These are phyloP conservation scores for Fusarium caatingaense DNA, from an alignment of 2,329 filamentous ascomycete genomes.

Conservation along the genomic window DNA sequence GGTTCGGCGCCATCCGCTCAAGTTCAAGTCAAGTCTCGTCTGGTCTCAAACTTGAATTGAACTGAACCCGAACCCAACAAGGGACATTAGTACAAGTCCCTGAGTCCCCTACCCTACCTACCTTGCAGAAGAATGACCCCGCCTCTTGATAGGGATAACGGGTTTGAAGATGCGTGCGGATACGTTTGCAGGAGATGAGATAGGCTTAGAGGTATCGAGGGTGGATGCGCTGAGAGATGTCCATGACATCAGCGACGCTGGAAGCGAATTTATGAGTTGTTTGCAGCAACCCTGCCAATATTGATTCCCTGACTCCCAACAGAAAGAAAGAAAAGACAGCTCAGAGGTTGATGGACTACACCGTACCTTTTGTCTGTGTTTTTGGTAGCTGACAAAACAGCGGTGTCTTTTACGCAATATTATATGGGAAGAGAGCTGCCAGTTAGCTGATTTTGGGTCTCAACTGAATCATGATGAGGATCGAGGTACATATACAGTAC, in stretches of 20 bases:
- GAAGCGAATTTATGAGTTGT: slow-evolving; percentile 10
- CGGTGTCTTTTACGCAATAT: slow-evolving; percentile 35
- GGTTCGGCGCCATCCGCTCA: slow-evolving; percentile 26
- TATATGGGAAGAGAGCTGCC: neutral
- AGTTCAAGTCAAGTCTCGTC: slow-evolving; percentile 1
- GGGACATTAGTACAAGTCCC: neutral
- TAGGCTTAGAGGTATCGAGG: slow-evolving; percentile 11
- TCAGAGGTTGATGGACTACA: slow-evolving; percentile 14
- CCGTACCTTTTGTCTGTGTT: neutral
- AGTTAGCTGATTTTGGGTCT: slow-evolving; percentile 13
- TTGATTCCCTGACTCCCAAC: slow-evolving; percentile 2
- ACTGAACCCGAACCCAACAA: neutral
- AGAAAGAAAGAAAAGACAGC: neutral
- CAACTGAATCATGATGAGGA: slow-evolving; percentile 34
- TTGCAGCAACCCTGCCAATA: slow-evolving; percentile 8
- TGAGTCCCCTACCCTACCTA: neutral
- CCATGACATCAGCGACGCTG: slow-evolving; percentile 25
- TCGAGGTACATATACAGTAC: neutral
- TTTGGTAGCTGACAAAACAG: slow-evolving; percentile 20
- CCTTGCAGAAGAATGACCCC: slow-evolving; percentile 17
- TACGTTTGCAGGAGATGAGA: slow-evolving; percentile 27
- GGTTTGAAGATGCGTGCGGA: slow-evolving; percentile 12
- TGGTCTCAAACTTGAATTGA: neutral
- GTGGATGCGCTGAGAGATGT: slow-evolving; percentile 24
- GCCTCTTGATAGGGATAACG: slow-evolving; percentile 34